Percentiles rank a stretch among this genome's conserved stretches.
Conservation (phyloP, 129 eudicot species). For the Dittrichia graveolens region DNA sequence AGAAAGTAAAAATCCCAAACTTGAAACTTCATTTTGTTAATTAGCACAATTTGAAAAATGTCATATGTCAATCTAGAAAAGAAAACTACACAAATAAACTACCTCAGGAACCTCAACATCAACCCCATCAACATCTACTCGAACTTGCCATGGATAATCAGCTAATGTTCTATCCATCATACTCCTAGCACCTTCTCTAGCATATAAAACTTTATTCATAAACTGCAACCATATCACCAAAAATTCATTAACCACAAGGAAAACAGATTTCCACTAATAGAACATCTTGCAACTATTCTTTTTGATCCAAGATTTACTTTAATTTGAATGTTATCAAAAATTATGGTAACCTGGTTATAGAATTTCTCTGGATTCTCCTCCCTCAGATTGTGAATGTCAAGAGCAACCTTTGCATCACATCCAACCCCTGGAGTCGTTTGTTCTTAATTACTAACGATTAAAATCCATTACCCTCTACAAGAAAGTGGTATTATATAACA, state of each 20-base stretch:
- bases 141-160: conserved; percentile 89
- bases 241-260: not conserved
- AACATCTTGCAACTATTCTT: not conserved
- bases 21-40: not conserved
- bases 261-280: not conserved
- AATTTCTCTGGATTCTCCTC: conserved; percentile 89
- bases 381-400: conserved; percentile 68
- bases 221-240: conserved; percentile 44
- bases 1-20: not conserved
- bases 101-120: conserved; percentile 82
- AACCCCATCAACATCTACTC: conserved; percentile 77
- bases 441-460: not conserved
- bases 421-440: conserved; percentile 58
- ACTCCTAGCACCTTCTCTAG: conserved; percentile 88
- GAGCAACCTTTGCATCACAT: conserved; percentile 95
- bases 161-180: conserved; percentile 89
- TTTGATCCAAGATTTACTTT: not conserved
- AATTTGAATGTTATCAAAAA: not conserved
- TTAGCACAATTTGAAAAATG: not conserved
- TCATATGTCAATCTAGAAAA: not conserved
- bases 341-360: conserved; percentile 64
- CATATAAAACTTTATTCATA: conserved; percentile 81
- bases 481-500: not conserved
- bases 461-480: not conserved
- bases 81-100: not conserved